Evolutionary conservation across 2,329 filamentous ascomycete species (phyloP).

Genomic region (Fusarium brevicatenulatum): DNA sequence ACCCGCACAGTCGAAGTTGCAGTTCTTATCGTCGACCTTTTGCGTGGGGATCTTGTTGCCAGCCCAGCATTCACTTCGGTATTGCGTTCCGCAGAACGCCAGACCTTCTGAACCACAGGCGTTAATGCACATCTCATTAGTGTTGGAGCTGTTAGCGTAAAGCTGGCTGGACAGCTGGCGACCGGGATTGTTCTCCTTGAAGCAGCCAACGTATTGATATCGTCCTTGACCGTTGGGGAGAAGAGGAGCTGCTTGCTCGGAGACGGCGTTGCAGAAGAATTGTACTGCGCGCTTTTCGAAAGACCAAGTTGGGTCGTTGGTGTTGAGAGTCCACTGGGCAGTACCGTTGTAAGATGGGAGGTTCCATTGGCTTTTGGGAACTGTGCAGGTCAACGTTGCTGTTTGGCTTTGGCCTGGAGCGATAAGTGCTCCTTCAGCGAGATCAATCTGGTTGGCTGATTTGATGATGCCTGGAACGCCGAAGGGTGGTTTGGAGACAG

Average conservation of each 20-base stretch:
- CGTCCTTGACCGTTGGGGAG: slow-evolving; percentile 54
- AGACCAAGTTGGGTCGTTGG: slow-evolving; percentile 59
- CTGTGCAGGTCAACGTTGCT: slow-evolving; percentile 64
- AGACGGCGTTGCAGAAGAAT: slow-evolving; percentile 62
- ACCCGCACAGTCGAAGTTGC: slow-evolving; percentile 63
- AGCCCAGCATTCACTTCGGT: slow-evolving; percentile 65
- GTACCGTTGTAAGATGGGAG: slow-evolving; percentile 58
- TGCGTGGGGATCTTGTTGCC: slow-evolving; percentile 58
- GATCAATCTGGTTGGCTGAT: slow-evolving; percentile 65
- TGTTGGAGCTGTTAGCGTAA: slow-evolving; percentile 54
- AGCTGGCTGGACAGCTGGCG: slow-evolving; percentile 59
- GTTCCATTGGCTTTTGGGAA: slow-evolving; percentile 68
- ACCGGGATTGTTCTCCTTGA: slow-evolving; percentile 64
- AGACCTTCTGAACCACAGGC: slow-evolving; percentile 52
- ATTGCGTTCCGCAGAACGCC: slow-evolving; percentile 60
- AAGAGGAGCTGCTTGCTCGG: slow-evolving; percentile 64
- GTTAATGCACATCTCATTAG: slow-evolving; percentile 57
- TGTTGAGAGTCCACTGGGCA: slow-evolving; percentile 67
- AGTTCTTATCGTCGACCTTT: slow-evolving; percentile 57
- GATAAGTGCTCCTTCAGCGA: slow-evolving; percentile 65
- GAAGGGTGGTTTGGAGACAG: slow-evolving; percentile 70
- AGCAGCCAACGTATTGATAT: slow-evolving; percentile 67
- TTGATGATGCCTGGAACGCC: slow-evolving; percentile 64
- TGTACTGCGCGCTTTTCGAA: slow-evolving; percentile 61
- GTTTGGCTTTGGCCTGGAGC: slow-evolving; percentile 60